A percentile compares a stretch with the other conserved stretches of the same genome.
phyloP scores from a whole-genome alignment of 495 filamentous ascomycete genomes.

The Parathielavia hyrcaniae region DNA sequence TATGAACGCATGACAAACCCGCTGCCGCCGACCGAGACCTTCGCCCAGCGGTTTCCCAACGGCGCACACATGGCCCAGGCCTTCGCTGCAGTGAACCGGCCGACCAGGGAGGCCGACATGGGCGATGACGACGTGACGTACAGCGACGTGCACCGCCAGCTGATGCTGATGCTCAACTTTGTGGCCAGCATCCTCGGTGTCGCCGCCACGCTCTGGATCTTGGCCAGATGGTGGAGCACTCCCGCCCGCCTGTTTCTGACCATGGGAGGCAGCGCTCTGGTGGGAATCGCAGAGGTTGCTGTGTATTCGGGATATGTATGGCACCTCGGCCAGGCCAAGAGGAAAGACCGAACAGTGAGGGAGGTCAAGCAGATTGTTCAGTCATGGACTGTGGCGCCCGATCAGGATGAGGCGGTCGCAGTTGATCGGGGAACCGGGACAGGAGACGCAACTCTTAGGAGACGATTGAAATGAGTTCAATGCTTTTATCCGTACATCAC shows the following conservation, averaged over 20 bases:
- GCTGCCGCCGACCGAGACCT: conserved; percentile 48
- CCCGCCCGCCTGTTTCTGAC: conserved; percentile 63
- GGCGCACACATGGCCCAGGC: conserved; percentile 41
- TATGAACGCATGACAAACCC: conserved; percentile 73
- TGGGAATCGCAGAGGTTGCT: conserved; percentile 79
- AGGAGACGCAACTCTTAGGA: conserved; percentile 29
- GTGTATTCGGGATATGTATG: conserved; percentile 82
- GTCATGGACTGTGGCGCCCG: conserved; percentile 52
- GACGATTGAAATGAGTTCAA: conserved; percentile 20
- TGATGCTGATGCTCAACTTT: conserved; percentile 69
- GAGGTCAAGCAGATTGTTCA: conserved; percentile 67
- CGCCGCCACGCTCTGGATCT: conserved; percentile 65
- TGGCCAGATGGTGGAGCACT: conserved; percentile 61
- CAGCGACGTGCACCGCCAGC: conserved; percentile 66
- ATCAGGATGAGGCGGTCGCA: conserved; percentile 38
- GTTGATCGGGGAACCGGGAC: conserved; percentile 16
- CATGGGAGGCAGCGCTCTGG: conserved; percentile 59
- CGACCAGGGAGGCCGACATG: conserved; percentile 33
- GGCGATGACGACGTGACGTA: conserved; percentile 54
- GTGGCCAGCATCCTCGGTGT: conserved; percentile 66
- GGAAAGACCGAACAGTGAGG: conserved; percentile 53
- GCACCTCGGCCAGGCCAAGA: conserved; percentile 66
- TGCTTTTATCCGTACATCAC: no score
- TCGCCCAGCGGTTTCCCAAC: conserved; percentile 52
- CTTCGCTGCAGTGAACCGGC: conserved; percentile 46